Percentiles rank a stretch among this genome's conserved stretches.
Evolutionary conservation across 225 moss, liverwort and hornwort genomes (phyloP).

Genomic region (Pseudisothecium myosuroides): DNA sequence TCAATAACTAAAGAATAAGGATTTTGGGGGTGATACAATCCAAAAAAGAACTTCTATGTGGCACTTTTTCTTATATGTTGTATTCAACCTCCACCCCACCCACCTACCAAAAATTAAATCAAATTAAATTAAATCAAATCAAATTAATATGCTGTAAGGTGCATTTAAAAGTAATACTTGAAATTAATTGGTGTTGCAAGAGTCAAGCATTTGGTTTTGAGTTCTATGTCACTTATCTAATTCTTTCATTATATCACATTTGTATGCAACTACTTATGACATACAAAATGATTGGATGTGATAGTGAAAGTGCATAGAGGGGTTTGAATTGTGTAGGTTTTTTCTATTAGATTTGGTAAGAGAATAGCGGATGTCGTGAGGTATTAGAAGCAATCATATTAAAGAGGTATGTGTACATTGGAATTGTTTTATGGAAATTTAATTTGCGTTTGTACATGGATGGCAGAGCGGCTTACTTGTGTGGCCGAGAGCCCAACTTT

Average conservation of each 20-base stretch:
- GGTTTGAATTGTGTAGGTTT: neutral
- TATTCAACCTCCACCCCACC: fast-evolving
- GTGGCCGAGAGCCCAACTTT: constrained; percentile 45
- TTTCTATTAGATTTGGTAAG: too few species aligned
- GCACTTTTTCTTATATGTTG: neutral
- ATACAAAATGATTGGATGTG: fast-evolving
- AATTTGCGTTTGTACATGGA: neutral
- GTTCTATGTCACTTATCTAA: neutral
- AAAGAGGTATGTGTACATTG: too few species aligned
- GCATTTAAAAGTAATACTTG: too few species aligned
- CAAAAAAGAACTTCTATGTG: too few species aligned
- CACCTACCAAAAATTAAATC: neutral
- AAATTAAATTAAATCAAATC: neutral
- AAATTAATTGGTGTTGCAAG: neutral
- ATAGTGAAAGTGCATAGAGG: neutral
- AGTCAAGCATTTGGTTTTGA: neutral
- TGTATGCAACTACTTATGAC: neutral
- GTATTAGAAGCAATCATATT: neutral
- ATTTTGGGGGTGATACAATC: fast-evolving
- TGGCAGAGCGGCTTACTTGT: constrained; percentile 44
- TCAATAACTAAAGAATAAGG: neutral
- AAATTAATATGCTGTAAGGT: neutral
- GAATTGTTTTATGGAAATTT: neutral
- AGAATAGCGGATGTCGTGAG: neutral
- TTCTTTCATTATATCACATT: neutral